Evolutionary conservation across 495 filamentous ascomycete species (phyloP).

Genomic region (Penicillium canariense): DNA sequence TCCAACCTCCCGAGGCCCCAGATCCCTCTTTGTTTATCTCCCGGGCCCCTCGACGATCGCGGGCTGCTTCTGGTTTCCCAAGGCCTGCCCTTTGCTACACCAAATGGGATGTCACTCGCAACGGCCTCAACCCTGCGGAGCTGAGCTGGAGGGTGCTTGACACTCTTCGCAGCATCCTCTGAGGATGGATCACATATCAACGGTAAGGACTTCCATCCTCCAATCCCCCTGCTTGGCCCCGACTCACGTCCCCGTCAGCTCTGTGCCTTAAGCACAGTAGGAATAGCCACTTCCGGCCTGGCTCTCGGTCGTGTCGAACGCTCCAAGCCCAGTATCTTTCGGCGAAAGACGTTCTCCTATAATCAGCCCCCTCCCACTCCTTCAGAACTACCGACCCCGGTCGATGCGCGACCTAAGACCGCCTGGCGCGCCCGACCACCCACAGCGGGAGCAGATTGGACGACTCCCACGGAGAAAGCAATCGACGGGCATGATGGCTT

Average conservation of each 20-base stretch:
- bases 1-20: conserved; percentile 3
- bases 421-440: conserved; percentile 21
- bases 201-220: conserved; percentile 28
- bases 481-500: conserved; percentile 9
- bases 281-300: conserved; percentile 62
- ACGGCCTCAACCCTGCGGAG: conserved; percentile 34
- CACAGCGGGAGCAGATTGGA: conserved; percentile 11
- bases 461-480: conserved; percentile 5
- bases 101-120: conserved; percentile 42
- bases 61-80: no score
- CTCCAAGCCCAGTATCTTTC: conserved; percentile 24
- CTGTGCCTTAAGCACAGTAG: conserved; percentile 69
- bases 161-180: conserved; percentile 32
- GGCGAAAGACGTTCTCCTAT: conserved; percentile 30
- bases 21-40: conserved; percentile 24
- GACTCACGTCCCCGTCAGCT: conserved; percentile 45
- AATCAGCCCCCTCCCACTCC: conserved; percentile 20
- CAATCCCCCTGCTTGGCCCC: neutral
- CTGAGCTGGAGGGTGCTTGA: conserved; percentile 41
- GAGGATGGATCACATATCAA: conserved; percentile 51
- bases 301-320: conserved; percentile 59
- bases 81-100: conserved; percentile 19
- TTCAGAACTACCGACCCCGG: conserved; percentile 17
- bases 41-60: conserved; percentile 17
- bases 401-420: conserved; percentile 28